phyloP scores from a whole-genome alignment of 352 stramenopile species.

The Globisporangium paroecandrum region DNA sequence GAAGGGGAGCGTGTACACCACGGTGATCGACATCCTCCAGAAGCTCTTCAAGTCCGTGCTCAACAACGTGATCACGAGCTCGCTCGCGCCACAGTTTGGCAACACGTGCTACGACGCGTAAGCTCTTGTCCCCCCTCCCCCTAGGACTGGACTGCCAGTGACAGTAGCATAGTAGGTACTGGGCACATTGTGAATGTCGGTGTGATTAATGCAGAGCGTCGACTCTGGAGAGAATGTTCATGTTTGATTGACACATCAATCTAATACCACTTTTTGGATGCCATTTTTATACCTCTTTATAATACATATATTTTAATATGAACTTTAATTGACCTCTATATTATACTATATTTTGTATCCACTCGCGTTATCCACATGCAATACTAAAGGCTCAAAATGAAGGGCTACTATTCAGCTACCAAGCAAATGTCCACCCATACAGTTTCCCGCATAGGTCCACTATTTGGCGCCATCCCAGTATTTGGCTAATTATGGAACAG shows the following conservation, averaged over 20 bases:
- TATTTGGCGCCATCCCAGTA: neutral
- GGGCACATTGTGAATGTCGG: neutral
- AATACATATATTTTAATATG: neutral
- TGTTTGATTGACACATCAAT: neutral
- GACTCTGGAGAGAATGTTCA: neutral
- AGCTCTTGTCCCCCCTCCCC: too few species aligned
- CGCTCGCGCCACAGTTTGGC: slow-evolving; percentile 11
- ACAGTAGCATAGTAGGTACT: neutral
- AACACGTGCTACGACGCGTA: slow-evolving; percentile 15
- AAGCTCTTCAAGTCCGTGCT: slow-evolving; percentile 15
- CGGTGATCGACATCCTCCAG: slow-evolving; percentile 2
- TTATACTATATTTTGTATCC: neutral
- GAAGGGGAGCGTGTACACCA: slow-evolving; percentile 11
- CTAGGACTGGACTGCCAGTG: neutral
- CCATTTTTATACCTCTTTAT: neutral
- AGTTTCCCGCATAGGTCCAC: neutral
- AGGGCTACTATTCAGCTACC: neutral
- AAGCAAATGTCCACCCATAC: too few species aligned
- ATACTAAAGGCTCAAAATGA: too few species aligned
- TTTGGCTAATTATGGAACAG: neutral
- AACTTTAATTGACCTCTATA: neutral
- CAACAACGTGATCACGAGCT: slow-evolving; percentile 3
- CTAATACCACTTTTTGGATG: neutral
- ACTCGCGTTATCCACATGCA: neutral
- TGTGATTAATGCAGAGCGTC: neutral